phyloP scores from a whole-genome alignment of 257 asterid species.

The Solanum chaucha region DNA sequence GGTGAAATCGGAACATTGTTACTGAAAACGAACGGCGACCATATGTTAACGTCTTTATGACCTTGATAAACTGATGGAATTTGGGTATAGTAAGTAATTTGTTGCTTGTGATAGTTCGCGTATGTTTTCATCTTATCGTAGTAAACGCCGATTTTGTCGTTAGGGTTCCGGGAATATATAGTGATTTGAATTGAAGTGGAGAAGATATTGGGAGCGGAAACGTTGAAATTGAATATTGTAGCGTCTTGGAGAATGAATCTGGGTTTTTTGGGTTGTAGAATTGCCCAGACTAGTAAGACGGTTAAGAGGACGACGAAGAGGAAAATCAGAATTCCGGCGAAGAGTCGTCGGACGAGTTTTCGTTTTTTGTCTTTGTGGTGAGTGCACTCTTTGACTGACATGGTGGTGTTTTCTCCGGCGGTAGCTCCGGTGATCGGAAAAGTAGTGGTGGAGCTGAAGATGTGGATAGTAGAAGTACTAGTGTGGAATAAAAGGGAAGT shows the following conservation, averaged over 20 bases:
- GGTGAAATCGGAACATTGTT: slow-evolving; percentile 55
- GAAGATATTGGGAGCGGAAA: slow-evolving; percentile 69
- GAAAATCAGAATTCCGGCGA: slow-evolving; percentile 30
- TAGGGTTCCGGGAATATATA: slow-evolving; percentile 65
- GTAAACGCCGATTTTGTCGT: slow-evolving; percentile 52
- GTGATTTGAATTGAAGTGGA: slow-evolving; percentile 78
- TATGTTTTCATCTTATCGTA: slow-evolving; percentile 45
- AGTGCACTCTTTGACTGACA: slow-evolving; percentile 53
- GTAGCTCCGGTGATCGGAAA: background rate
- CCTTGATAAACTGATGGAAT: slow-evolving; percentile 80
- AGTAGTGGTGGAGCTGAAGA: background rate
- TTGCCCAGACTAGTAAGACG: slow-evolving; percentile 60
- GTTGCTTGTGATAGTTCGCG: slow-evolving; percentile 63
- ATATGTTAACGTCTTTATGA: slow-evolving; percentile 61
- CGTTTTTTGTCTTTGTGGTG: slow-evolving; percentile 47
- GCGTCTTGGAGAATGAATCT: slow-evolving; percentile 84
- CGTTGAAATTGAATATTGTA: slow-evolving; percentile 79
- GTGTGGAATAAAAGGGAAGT: background rate
- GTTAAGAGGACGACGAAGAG: slow-evolving; percentile 38
- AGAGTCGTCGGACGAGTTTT: slow-evolving; percentile 14
- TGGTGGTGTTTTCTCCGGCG: background rate
- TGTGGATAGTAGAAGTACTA: background rate
- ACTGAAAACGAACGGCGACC: slow-evolving; percentile 76
- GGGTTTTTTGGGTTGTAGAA: slow-evolving; percentile 75
- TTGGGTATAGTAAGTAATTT: slow-evolving; percentile 60